These are phyloP conservation scores for Cercophora sp. DNA, from an alignment of 495 filamentous ascomycete species.

Conservation along the genomic window DNA sequence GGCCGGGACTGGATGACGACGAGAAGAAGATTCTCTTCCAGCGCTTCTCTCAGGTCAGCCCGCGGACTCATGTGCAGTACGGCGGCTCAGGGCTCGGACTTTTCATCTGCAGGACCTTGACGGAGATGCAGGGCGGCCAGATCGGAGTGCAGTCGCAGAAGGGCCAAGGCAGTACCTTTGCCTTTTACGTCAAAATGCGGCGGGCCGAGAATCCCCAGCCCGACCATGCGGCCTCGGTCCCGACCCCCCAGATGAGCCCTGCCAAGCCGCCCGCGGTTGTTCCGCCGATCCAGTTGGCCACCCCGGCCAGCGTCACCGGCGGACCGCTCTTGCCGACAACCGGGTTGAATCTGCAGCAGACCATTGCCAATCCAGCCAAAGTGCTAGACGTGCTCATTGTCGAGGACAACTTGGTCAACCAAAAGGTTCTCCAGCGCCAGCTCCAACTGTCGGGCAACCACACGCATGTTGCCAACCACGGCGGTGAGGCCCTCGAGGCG, in stretches of 20 bases:
- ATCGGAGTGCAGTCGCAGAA: conserved; percentile 72
- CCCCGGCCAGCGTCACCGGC: not conserved
- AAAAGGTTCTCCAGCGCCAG: conserved; percentile 67
- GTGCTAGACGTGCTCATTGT: conserved; percentile 61
- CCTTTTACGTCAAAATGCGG: conserved; percentile 63
- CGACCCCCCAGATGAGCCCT: not conserved
- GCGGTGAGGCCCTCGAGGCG: conserved; percentile 64
- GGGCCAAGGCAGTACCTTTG: conserved; percentile 75
- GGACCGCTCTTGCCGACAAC: not conserved
- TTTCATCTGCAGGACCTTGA: conserved; percentile 74
- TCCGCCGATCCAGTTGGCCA: not conserved
- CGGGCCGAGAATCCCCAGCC: conserved; percentile 18
- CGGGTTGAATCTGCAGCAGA: not conserved
- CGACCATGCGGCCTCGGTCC: not conserved
- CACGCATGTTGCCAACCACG: conserved; percentile 72
- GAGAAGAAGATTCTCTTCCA: conserved; percentile 74
- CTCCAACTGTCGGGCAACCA: conserved; percentile 65
- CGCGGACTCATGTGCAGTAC: conserved; percentile 74
- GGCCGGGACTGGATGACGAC: conserved; percentile 67
- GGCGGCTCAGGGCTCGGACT: conserved; percentile 80
- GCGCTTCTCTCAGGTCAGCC: conserved; percentile 73
- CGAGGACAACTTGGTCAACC: conserved; percentile 83
- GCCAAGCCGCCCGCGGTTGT: not conserved
- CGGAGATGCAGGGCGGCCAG: conserved; percentile 78
- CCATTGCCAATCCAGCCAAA: not conserved